These are phyloP conservation scores for Striga hermonthica DNA, from an alignment of 305 asterid genomes.

Conservation along the genomic window DNA sequence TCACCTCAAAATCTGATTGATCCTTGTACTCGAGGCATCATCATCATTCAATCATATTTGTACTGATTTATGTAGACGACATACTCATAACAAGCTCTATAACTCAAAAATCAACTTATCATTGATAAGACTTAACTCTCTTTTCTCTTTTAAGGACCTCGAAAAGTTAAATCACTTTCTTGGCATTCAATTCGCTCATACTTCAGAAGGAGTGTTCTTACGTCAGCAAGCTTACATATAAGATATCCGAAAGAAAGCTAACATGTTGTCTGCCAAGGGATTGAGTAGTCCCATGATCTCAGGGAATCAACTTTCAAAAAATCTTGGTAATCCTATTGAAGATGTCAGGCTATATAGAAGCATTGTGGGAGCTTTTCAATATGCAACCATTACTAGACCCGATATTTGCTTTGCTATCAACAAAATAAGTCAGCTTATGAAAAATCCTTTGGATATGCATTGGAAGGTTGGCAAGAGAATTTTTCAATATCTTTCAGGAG, in stretches of 20 bases:
- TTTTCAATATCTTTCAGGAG: no score
- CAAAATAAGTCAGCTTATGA: no score
- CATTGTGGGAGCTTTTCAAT: background rate
- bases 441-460: no score
- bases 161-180: background rate
- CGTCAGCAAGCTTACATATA: background rate
- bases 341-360: background rate
- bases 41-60: background rate
- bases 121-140: background rate
- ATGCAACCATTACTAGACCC: background rate
- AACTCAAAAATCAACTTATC: background rate
- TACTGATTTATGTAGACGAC: background rate
- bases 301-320: background rate
- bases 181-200: background rate
- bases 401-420: background rate
- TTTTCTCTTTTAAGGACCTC: background rate
- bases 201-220: background rate
- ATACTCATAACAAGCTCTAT: background rate
- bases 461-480: no score
- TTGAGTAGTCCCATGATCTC: background rate
- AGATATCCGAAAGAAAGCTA: background rate
- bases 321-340: background rate
- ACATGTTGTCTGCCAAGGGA: background rate
- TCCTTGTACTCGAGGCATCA: background rate
- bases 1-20: background rate